These are phyloP conservation scores for Pisolithus orientalis DNA, from an alignment of 768 basidiomycete genomes.

Conservation along the genomic window DNA sequence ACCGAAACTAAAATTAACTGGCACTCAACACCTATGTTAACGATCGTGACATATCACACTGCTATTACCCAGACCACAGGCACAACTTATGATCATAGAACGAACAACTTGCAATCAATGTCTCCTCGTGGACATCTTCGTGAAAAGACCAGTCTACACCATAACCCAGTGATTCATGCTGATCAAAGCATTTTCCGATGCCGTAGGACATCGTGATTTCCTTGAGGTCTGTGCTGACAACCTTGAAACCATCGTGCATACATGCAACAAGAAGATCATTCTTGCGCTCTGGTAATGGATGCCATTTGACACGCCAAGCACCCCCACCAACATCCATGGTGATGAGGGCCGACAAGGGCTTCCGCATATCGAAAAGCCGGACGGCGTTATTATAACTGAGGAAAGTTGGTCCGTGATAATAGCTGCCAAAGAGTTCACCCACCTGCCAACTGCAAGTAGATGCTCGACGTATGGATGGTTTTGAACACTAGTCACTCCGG, in stretches of 20 bases:
- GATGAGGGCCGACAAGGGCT: conserved; percentile 48
- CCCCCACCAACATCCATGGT: conserved; percentile 79
- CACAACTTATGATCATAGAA: conserved; percentile 90
- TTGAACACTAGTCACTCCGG: conserved; percentile 89
- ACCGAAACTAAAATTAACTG: background rate
- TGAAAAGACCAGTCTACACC: conserved; percentile 84
- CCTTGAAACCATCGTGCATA: conserved; percentile 97
- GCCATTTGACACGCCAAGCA: conserved; percentile 96
- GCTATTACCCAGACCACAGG: conserved; percentile 64
- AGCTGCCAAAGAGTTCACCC: conserved; percentile 6
- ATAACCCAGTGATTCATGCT: conserved; percentile 81
- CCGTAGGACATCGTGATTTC: conserved; percentile 22
- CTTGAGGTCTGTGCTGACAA: conserved; percentile 34
- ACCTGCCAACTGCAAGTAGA: conserved; percentile 90
- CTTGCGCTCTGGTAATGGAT: conserved; percentile 62
- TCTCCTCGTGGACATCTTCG: conserved; percentile 25
- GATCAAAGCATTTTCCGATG: conserved; percentile 57
- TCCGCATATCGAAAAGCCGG: conserved; percentile 77
- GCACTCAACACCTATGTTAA: background rate
- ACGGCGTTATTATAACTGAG: conserved; percentile 79
- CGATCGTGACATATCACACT: background rate
- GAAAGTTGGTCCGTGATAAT: background rate
- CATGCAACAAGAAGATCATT: conserved; percentile 85
- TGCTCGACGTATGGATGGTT: conserved; percentile 75
- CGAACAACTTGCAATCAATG: conserved; percentile 80